These are phyloP conservation scores for Diaporthe eres DNA, from an alignment of 2,329 filamentous ascomycete genomes.

Conservation along the genomic window DNA sequence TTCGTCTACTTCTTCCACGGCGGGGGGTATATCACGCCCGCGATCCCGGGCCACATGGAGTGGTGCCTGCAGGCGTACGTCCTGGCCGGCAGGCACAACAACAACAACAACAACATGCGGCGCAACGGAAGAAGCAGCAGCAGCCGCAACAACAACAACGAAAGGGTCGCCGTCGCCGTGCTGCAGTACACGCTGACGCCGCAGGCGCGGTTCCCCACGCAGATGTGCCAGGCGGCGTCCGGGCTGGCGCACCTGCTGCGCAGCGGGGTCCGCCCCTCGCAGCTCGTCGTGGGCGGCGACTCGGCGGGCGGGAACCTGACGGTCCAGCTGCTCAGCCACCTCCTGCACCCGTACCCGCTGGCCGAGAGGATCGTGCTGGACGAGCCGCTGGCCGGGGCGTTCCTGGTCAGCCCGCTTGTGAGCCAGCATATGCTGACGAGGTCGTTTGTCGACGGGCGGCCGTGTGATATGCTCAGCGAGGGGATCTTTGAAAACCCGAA, in stretches of 20 bases:
- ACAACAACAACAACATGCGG: neutral
- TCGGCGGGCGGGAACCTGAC: slow-evolving; percentile 55
- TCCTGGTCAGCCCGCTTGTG: slow-evolving; percentile 53
- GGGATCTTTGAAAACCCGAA: slow-evolving; percentile 37
- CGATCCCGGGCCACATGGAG: slow-evolving; percentile 38
- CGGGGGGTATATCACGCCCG: slow-evolving; percentile 37
- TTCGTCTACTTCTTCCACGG: slow-evolving; percentile 40
- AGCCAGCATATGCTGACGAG: slow-evolving; percentile 42
- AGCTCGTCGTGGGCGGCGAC: slow-evolving; percentile 55
- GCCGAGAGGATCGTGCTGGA: slow-evolving; percentile 45
- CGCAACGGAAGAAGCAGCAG: neutral
- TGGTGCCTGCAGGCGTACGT: slow-evolving; percentile 40
- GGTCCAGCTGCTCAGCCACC: slow-evolving; percentile 51
- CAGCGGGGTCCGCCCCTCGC: slow-evolving; percentile 48
- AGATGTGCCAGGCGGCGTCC: slow-evolving; percentile 51
- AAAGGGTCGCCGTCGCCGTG: slow-evolving; percentile 50
- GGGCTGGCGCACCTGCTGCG: slow-evolving; percentile 51
- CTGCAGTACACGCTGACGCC: slow-evolving; percentile 54
- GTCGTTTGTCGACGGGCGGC: slow-evolving; percentile 48
- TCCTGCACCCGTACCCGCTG: slow-evolving; percentile 50
- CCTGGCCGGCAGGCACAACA: neutral
- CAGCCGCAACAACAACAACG: neutral
- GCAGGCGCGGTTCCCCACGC: slow-evolving; percentile 49
- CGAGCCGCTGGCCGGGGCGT: slow-evolving; percentile 50
- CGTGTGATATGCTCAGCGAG: slow-evolving; percentile 53